phyloP scores from a whole-genome alignment of 768 basidiomycete species.

The Grammothele lineata region DNA sequence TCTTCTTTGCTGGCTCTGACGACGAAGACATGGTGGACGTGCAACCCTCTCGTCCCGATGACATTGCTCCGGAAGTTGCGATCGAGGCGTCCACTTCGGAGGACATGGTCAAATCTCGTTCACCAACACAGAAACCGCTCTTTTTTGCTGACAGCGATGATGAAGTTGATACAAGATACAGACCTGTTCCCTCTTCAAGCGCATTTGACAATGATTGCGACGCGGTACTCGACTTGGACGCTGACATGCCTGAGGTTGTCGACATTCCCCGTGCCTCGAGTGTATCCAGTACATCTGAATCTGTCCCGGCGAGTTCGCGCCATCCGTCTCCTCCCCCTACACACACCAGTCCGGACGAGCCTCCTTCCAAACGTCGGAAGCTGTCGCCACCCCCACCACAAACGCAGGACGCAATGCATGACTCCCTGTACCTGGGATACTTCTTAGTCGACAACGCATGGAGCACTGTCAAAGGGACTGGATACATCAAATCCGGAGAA shows the following conservation, averaged over 20 bases:
- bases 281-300: constrained; percentile 21
- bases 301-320: background rate
- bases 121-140: constrained; percentile 26
- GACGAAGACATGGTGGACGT: constrained; percentile 36
- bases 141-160: constrained; percentile 44
- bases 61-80: background rate
- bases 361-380: constrained; percentile 51
- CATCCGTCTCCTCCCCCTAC: constrained; percentile 26
- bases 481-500: constrained; percentile 67
- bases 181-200: background rate
- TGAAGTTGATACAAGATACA: constrained; percentile 24
- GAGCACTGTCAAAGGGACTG: constrained; percentile 72
- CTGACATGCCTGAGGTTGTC: constrained; percentile 23
- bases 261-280: constrained; percentile 32
- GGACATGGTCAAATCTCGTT: background rate
- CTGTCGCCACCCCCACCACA: constrained; percentile 12
- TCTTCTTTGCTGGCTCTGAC: constrained; percentile 60
- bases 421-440: constrained; percentile 55
- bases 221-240: constrained; percentile 13
- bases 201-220: background rate
- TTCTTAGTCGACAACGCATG: constrained; percentile 70
- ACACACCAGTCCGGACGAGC: constrained; percentile 8
- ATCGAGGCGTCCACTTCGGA: background rate
- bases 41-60: background rate
- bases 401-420: constrained; percentile 17